A percentile compares a stretch with the other conserved stretches of the same genome.
Conservation (phyloP, 768 basidiomycete genomes). For the Pleurotus salmoneostramineus region DNA sequence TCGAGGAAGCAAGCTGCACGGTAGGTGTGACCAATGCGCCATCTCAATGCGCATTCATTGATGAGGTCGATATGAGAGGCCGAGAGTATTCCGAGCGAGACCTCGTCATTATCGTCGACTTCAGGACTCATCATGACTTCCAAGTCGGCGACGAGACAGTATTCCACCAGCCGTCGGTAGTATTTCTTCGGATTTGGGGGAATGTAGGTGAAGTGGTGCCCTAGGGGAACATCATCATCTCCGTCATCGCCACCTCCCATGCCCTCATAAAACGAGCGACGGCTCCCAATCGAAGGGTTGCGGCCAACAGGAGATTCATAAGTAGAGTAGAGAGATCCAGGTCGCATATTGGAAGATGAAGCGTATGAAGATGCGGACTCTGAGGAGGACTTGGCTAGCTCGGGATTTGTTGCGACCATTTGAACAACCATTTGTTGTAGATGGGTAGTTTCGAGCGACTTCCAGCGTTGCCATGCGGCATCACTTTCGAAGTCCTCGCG, state of each 20-base stretch:
- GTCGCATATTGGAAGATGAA: constrained; percentile 44
- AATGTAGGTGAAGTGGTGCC: constrained; percentile 84
- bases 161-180: constrained; percentile 81
- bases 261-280: constrained; percentile 51
- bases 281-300: constrained; percentile 62
- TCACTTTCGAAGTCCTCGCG: constrained; percentile 85
- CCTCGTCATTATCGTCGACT: constrained; percentile 94
- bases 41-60: constrained; percentile 83
- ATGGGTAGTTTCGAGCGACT: constrained; percentile 73
- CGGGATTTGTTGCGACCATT: constrained; percentile 84
- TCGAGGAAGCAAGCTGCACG: constrained; percentile 80
- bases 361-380: constrained; percentile 44
- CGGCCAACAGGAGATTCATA: constrained; percentile 37
- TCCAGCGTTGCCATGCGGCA: constrained; percentile 83
- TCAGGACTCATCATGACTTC: constrained; percentile 87
- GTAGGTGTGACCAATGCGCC: constrained; percentile 83
- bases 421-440: constrained; percentile 86
- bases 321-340: constrained; percentile 53
- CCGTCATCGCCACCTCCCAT: constrained; percentile 27
- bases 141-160: constrained; percentile 80
- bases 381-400: constrained; percentile 71
- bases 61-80: constrained; percentile 75
- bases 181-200: constrained; percentile 83
- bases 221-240: constrained; percentile 69
- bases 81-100: constrained; percentile 88